These are phyloP conservation scores for Lactifluus piperatus DNA, from an alignment of 768 basidiomycete species.

Conservation along the genomic window DNA sequence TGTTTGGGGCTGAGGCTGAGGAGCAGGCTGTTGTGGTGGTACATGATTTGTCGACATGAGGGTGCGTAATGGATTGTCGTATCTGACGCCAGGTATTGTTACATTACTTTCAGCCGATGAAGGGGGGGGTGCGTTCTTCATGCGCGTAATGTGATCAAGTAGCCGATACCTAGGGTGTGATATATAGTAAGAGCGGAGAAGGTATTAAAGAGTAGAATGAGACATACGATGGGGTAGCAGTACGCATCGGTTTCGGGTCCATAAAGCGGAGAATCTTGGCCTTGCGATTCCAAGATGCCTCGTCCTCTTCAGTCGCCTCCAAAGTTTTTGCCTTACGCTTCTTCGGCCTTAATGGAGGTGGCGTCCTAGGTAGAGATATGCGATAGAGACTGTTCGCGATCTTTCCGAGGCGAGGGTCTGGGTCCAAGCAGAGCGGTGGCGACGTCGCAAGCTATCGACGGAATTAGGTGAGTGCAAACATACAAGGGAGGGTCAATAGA, in stretches of 20 bases:
- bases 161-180: constrained; percentile 17
- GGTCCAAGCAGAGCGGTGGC: constrained; percentile 70
- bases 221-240: constrained; percentile 42
- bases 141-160: constrained; percentile 4
- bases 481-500: neutral
- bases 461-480: neutral
- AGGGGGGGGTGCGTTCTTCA: neutral
- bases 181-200: neutral
- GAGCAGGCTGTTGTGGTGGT: neutral
- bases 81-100: neutral
- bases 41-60: neutral
- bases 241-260: constrained; percentile 47
- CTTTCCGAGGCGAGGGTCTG: constrained; percentile 66
- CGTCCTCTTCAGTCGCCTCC: constrained; percentile 63
- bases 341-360: constrained; percentile 41
- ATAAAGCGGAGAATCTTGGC: constrained; percentile 73
- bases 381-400: constrained; percentile 68
- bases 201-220: neutral
- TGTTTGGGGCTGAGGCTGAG: constrained; percentile 2
- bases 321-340: constrained; percentile 67
- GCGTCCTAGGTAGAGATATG: constrained; percentile 64
- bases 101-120: neutral
- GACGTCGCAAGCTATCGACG: constrained; percentile 56
- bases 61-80: constrained; percentile 5
- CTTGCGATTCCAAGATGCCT: constrained; percentile 62